phyloP scores from a whole-genome alignment of 2,329 filamentous ascomycete species.

The Monosporascus sp. region DNA sequence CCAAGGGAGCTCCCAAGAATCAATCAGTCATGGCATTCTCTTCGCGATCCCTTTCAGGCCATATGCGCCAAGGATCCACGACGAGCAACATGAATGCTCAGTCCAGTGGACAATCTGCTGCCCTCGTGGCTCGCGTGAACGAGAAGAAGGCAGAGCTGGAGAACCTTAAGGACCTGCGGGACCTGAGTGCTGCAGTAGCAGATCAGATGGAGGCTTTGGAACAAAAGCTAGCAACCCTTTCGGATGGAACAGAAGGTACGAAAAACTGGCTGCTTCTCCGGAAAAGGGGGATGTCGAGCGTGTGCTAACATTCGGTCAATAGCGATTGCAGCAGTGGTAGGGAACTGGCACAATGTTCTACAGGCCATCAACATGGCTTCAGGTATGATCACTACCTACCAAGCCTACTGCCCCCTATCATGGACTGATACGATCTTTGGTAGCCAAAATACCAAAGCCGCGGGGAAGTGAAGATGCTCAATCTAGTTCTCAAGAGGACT shows the following conservation, averaged over 20 bases:
- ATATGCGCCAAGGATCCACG: conserved; percentile 58
- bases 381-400: conserved; percentile 42
- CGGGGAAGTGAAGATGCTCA: conserved; percentile 35
- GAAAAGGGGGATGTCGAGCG: too few relatives aligned
- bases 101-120: conserved; percentile 58
- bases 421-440: conserved; percentile 6
- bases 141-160: conserved; percentile 83
- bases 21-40: conserved; percentile 47
- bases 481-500: conserved; percentile 29
- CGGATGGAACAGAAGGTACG: conserved; percentile 74
- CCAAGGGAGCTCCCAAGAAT: neutral
- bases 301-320: conserved; percentile 14
- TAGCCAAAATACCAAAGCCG: conserved; percentile 66
- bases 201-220: conserved; percentile 79
- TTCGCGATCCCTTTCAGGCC: conserved; percentile 54
- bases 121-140: conserved; percentile 68
- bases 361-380: conserved; percentile 83
- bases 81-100: conserved; percentile 35
- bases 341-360: conserved; percentile 84
- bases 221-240: conserved; percentile 70
- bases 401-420: conserved; percentile 1
- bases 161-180: conserved; percentile 69
- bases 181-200: conserved; percentile 72
- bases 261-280: neutral
- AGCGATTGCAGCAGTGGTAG: conserved; percentile 79